A percentile compares a stretch with the other conserved stretches of the same genome.
phyloP scores from a whole-genome alignment of 441 rosid genomes.

The Pelargonium cotyledonis region DNA sequence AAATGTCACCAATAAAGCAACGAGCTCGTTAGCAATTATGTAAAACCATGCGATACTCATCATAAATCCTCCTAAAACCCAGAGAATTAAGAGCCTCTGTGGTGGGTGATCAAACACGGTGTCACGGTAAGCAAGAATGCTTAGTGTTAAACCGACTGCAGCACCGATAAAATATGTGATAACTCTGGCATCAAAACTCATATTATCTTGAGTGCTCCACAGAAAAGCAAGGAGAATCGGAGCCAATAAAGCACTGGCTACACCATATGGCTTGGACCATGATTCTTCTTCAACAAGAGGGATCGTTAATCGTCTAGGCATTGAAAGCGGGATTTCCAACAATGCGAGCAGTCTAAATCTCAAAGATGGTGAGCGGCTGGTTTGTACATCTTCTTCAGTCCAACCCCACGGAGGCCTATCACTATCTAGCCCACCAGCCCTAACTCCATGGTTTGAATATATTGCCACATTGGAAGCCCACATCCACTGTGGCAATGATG shows the following conservation, averaged over 20 bases:
- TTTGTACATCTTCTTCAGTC: conserved; percentile 4
- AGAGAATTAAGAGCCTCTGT: not conserved
- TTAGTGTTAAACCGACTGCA: not conserved
- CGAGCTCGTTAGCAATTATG: not conserved
- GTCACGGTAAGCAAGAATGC: not conserved
- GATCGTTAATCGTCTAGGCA: conserved; percentile 1
- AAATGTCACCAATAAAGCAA: not conserved
- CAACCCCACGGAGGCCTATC: conserved; percentile 3
- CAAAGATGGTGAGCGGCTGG: not conserved
- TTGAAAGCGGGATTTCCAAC: not conserved
- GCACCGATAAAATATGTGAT: not conserved
- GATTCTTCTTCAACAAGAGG: not conserved
- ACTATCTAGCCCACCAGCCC: not conserved
- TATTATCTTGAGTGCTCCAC: conserved; percentile 1
- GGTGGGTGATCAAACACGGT: not conserved
- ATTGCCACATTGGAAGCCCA: not conserved
- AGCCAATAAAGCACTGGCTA: conserved; percentile 2
- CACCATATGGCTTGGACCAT: not conserved
- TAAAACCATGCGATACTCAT: conserved; percentile 3
- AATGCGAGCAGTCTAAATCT: not conserved
- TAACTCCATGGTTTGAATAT: not conserved
- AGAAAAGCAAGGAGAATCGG: not conserved
- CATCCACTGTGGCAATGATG: not conserved
- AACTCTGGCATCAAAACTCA: not conserved
- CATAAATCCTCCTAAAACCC: conserved; percentile 1